Evolutionary conservation across 2,329 filamentous ascomycete genomes (phyloP).

Genomic region (Magnaporthiopsis rhizophila): DNA sequence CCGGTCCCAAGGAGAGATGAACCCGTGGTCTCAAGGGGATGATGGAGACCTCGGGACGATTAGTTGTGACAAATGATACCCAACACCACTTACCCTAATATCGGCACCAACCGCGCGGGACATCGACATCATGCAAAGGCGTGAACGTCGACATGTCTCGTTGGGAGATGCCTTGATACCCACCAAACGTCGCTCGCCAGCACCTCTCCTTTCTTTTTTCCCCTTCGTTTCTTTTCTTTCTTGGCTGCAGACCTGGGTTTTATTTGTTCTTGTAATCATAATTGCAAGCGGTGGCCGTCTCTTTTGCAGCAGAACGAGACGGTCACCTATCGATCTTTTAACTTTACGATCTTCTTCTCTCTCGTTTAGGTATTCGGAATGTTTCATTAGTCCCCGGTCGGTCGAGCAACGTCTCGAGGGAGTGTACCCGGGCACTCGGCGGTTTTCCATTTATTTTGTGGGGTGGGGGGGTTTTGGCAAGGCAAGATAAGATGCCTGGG

Average conservation of each 20-base stretch:
- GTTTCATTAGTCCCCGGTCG: conserved; percentile 3
- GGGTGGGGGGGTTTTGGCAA: not conserved
- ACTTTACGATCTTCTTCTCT: not conserved
- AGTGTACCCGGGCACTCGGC: not conserved
- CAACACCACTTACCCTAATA: conserved; percentile 3
- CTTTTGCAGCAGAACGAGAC: not conserved
- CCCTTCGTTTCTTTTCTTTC: conserved; percentile 1
- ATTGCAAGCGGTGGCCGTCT: not conserved
- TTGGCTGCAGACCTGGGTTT: not conserved
- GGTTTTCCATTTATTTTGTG: not conserved
- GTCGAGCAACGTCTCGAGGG: not conserved
- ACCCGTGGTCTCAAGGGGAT: not conserved
- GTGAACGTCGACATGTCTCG: not conserved
- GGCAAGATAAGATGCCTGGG: not conserved
- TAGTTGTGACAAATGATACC: conserved; percentile 1
- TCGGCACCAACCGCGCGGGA: not conserved
- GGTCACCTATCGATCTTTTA: not conserved
- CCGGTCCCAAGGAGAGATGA: not conserved
- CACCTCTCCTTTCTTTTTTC: conserved; percentile 5
- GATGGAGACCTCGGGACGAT: not conserved
- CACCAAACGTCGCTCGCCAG: not conserved
- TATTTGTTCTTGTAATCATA: conserved; percentile 4
- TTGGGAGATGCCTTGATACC: not conserved
- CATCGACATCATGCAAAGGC: not conserved
- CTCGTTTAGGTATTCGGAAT: conserved; percentile 4